Percentiles rank a stretch among this genome's conserved stretches.
These are phyloP conservation scores for Aspergillus fructus DNA, from an alignment of 2,329 filamentous ascomycete genomes.

Conservation along the genomic window DNA sequence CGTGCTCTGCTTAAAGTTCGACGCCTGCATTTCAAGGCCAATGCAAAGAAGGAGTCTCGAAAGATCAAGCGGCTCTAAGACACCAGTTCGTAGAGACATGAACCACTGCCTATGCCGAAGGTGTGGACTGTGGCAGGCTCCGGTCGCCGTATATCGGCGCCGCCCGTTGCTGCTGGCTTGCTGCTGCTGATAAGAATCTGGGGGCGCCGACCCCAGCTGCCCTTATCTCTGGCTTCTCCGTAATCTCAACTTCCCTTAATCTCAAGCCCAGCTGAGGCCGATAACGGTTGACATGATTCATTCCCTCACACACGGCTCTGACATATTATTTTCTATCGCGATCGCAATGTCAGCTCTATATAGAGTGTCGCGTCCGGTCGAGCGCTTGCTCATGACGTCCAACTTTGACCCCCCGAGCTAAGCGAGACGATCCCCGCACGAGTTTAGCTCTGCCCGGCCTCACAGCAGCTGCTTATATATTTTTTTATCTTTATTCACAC, in stretches of 20 bases:
- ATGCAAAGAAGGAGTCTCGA: background rate
- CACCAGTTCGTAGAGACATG: background rate
- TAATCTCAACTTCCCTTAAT: too few species aligned
- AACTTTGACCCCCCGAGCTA: background rate
- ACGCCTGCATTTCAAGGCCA: too few species aligned
- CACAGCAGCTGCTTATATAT: background rate
- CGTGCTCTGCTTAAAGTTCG: background rate
- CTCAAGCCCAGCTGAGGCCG: background rate
- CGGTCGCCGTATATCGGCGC: slow-evolving; percentile 8
- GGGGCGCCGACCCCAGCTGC: slow-evolving; percentile 2
- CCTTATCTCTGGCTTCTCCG: background rate
- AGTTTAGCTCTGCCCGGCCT: background rate
- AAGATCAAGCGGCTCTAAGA: background rate
- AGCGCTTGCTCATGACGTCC: background rate
- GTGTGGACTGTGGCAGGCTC: background rate
- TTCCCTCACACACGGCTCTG: slow-evolving; percentile 12
- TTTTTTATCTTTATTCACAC: background rate
- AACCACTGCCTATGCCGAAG: background rate
- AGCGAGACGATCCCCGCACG: slow-evolving; percentile 2
- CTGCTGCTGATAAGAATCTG: slow-evolving; percentile 11
- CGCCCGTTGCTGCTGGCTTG: slow-evolving; percentile 2
- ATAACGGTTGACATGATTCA: slow-evolving; percentile 23
- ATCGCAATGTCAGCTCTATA: background rate
- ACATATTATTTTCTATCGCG: too few species aligned
- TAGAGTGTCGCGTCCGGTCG: background rate